Base-by-base conservation (phyloP, 352 stramenopile genomes). In the Pythium inflatum region DNA sequence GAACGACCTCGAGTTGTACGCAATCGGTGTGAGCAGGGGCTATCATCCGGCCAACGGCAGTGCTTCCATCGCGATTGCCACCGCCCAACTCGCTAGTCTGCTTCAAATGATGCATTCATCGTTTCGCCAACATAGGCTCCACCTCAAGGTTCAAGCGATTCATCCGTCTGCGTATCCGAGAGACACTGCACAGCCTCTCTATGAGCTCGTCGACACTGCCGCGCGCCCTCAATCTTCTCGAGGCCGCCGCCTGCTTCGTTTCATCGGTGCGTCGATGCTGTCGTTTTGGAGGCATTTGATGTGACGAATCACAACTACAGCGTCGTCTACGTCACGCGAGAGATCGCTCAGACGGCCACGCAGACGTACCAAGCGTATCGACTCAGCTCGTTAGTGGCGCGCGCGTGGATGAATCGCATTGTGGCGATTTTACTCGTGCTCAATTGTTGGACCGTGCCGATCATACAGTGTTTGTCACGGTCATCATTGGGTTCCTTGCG, bases 281-380 rank as follows among this genome's bases (percentile, higher is more conserved):
- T 45, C 20, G 4, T 0, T 75, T 1, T 75, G 62, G 61, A 28
- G 25, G 43, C 62, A 7, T 68, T 71, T 22, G 38, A 48, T 18
- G 57, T 75, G 18, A 68, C 61, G 2, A 68, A 41, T 13, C 30
- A 28, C 49, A 70, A 75, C 45, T 75, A 71, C 31, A 56, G 56
- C 20, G 49, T 70, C 24, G 48, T 75, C 2, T 75, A 64, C 55
- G n/a, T 76, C 13, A 20, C 58, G 4, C 70, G 66, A 2, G 74
- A 80, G 50, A 16, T 74, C 22, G 27, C 78, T 5, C 70, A 78
- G 56, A 70, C 58, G 7, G 55, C 20, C 12, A 41, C 78, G 2
- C 74, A 80, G 45, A 68, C 74, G 7, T 41, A 68, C n/a, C 70
- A 80, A 46, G 74, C 74, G 24, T 78, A 78, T 20, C 40, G 60